Evolutionary conservation across 129 eudicot genomes (phyloP), one percentile per base, ranked within the genome.

Genomic region (Centaurea solstitialis): DNA sequence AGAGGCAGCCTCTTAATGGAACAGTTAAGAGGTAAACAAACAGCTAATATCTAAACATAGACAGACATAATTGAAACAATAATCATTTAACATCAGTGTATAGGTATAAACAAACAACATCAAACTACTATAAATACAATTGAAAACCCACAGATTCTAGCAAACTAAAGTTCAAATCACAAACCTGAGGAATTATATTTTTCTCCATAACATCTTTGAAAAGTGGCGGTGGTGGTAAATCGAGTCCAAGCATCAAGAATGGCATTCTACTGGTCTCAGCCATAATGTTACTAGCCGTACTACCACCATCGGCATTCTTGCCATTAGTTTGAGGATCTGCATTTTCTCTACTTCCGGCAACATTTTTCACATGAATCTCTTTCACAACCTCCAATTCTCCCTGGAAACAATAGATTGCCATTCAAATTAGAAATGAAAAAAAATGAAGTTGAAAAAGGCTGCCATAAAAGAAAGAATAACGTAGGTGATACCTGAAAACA

Each of bases 171-270:
- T 2, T 39, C 10, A n/a, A 24, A 80, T 82, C 30, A 83, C 59
- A 77, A 75, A 94, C 98, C 95, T 95, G 99, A 50, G 99, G 98
- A 45, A 95, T 95, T 9, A 95, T 95, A 71, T 95, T 95, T 79
- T 95, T 92, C 85, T 95, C 99, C 98, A 95, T 92, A 71, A 93
- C 89, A 76, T 95, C 99, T 74, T 91, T 87, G 72, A 91, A 95
- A 75, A 95, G 93, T 7, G 99, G 99, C 2, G 98, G 99, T 2
- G 98, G 98, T 7, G 99, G 95, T 78, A 95, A 90, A 85, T 95
- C 99, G 66, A 95, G 88, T 23, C 99, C 99, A 75, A 95, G 97
- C 99, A 95, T 95, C 83, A 92, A 53, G 68, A 95, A 95, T 9
- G 98, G 93, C 98, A 91, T 92, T 79, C 83, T 88, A 83, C 91